Evolutionary conservation across 768 basidiomycete genomes (phyloP), one percentile per base, ranked within the genome.

Genomic region (Scleroderma citrinum): DNA sequence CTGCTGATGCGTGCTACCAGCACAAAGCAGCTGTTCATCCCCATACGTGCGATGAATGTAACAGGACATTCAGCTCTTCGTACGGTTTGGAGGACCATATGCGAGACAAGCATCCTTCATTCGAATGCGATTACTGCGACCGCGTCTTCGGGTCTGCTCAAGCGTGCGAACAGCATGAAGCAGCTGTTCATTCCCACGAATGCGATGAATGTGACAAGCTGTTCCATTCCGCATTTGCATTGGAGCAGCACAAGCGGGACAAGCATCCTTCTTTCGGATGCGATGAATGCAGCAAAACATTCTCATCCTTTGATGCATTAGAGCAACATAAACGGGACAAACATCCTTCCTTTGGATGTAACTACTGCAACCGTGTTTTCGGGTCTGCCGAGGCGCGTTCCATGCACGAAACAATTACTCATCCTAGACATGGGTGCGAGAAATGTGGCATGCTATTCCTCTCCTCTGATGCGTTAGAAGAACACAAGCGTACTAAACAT

Each of bases 11-110:
- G 0, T 52, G 49, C 16, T 19, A 32, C 20, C 14, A 45, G 0
- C 63, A 64, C 31, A 44, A 59, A 17, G 5, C 3, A 0, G 36
- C 46, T 6, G 48, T 52, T 14, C 62, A 63, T 41, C 13, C 16
- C 5, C 42, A 7, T 24, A 47, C 11, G 7, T 58, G 54, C 47
- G 31, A 48, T 13, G 5, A 13, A 14, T 52, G 51, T 23, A 16
- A 23, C 21, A n/a, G 11, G 17, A 1, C 19, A 14, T 53, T 50
- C 19, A 1, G 3, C 26, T 53, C 52, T 13, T 1, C 24, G 8
- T 21, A 30, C 20, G 23, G 44, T 10, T 3, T 50, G 34, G 37
- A 50, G 13, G 31, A 46, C 24, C 52, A 53, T 17, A 17, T 13
- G 3, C n/a, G 36, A 8, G 44, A 30, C 13, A 45, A 31, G 13